Base-by-base conservation (phyloP, 2,329 filamentous ascomycete genomes). In the Magnaporthiopsis rhizophila region DNA sequence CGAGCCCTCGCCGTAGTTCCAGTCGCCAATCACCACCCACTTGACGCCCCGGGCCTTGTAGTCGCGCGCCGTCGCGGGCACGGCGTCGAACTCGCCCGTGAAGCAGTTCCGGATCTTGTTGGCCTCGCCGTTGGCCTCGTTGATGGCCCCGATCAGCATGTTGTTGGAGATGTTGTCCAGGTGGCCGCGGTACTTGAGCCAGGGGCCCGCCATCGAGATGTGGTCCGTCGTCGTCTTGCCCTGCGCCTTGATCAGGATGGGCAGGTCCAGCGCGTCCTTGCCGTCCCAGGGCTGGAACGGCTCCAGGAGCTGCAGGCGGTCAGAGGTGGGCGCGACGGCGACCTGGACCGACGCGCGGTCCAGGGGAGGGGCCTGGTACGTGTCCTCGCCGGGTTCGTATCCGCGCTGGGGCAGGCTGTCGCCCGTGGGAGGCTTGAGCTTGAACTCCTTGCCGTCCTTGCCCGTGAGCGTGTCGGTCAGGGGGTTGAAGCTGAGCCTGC, bases 91-190 rank as follows among this genome's bases (percentile, higher is more conserved):
- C 70, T 93, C 87, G 72, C 89, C 91, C 68, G 83, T 96, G 73
- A 90, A 88, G 79, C 86, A 81, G 87, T 99, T 97, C 85, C 91
- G 89, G 78, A 99, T 83, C 85, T 96, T 97, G 88, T 99, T 99
- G 73, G 92, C 93, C 84, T 98, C 92, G 66, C 89, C 92, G 80
- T 98, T 99, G 74, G 90, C 93, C 73, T 89, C 88, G 82, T 97
- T 99, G 81, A 92, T 91, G 74, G 95, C 95, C 82, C 94, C 94
- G 72, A 98, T 97, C 78, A 98, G 81, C 92, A 97, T 96, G 86
- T 98, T 98, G 88, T 98, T 97, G 76, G 93, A 97, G 82, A 98
- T 97, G 86, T 98, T 98, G 87, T 97, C 94, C 74, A 98, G 85
- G 77, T 98, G 94, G 68, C 94, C 94, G 86, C 94, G 92, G 87